Conservation (phyloP, 2,329 filamentous ascomycete genomes). For the Aquanectria penicillioides region DNA sequence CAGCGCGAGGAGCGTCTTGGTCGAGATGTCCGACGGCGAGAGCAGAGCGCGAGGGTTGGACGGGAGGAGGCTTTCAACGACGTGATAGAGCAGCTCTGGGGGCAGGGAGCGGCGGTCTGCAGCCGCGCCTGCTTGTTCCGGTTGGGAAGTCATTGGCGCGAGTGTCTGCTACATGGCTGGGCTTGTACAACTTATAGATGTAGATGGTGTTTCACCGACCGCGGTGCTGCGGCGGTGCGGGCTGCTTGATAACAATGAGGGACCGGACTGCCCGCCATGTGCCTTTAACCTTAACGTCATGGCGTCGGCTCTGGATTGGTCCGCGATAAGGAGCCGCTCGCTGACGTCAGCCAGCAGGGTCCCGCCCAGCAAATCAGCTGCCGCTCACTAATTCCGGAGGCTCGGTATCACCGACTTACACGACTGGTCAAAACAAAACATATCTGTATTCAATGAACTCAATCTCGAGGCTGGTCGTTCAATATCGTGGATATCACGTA, state of each 20-base stretch:
- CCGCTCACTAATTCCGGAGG: background rate
- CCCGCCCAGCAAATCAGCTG: background rate
- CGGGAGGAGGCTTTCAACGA: slow-evolving; percentile 50
- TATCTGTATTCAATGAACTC: too few species aligned
- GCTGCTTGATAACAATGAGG: slow-evolving; percentile 7
- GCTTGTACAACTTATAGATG: background rate
- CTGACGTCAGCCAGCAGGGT: slow-evolving; percentile 5
- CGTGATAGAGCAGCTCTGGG: slow-evolving; percentile 47
- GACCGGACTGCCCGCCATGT: background rate
- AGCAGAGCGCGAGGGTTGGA: slow-evolving; percentile 45
- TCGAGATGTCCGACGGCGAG: slow-evolving; percentile 50
- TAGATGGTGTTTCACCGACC: slow-evolving; percentile 11
- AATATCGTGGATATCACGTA: too few species aligned
- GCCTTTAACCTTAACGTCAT: background rate
- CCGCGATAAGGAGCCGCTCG: background rate
- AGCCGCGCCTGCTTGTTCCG: slow-evolving; percentile 4
- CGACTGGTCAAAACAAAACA: background rate
- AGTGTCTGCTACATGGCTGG: slow-evolving; percentile 15
- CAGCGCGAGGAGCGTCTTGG: slow-evolving; percentile 56
- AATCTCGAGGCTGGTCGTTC: too few species aligned
- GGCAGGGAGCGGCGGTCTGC: slow-evolving; percentile 40
- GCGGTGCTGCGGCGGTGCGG: slow-evolving; percentile 18
- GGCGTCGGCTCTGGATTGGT: background rate
- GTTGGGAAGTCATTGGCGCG: slow-evolving; percentile 22
- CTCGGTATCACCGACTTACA: background rate